A percentile compares a stretch with the other conserved stretches of the same genome.
Evolutionary conservation across 2,329 filamentous ascomycete species (phyloP).

Genomic region (Calonectria crousiana): DNA sequence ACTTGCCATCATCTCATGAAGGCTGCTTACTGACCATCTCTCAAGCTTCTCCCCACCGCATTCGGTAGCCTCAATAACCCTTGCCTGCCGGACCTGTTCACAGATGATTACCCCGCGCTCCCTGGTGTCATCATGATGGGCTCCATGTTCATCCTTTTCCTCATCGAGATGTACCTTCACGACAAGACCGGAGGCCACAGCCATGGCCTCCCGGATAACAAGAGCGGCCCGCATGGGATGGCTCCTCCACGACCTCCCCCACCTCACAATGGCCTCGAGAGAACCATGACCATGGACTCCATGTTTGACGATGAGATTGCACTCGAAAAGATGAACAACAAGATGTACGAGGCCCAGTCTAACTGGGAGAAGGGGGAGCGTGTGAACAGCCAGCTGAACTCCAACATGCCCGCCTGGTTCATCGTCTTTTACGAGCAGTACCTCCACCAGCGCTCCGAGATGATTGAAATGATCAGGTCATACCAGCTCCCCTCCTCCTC

Average conservation of each 20-base stretch:
- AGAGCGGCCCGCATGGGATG: background rate
- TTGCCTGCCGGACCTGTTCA: slow-evolving; percentile 71
- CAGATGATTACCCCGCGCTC: slow-evolving; percentile 69
- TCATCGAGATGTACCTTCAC: slow-evolving; percentile 73
- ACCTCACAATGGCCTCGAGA: background rate
- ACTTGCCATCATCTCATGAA: background rate
- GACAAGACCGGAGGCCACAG: slow-evolving; percentile 69
- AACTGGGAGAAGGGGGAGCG: slow-evolving; percentile 40
- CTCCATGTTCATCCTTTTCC: slow-evolving; percentile 71
- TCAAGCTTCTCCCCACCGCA: slow-evolving; percentile 68
- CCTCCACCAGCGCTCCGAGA: slow-evolving; percentile 69
- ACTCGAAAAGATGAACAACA: slow-evolving; percentile 57
- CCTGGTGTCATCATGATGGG: slow-evolving; percentile 76
- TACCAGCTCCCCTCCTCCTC: slow-evolving; percentile 4
- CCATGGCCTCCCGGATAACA: slow-evolving; percentile 67
- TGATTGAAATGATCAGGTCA: slow-evolving; percentile 65
- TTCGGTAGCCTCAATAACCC: slow-evolving; percentile 65
- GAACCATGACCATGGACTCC: background rate
- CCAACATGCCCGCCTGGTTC: slow-evolving; percentile 71
- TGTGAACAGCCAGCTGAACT: slow-evolving; percentile 43
- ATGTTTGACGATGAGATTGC: slow-evolving; percentile 17
- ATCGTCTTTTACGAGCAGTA: slow-evolving; percentile 74
- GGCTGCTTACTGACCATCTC: slow-evolving; percentile 19
- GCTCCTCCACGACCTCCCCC: background rate
- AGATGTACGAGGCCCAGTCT: slow-evolving; percentile 52